Base-by-base conservation (phyloP, 1,284 basidiomycete genomes). In the Neolentinus lepideus region DNA sequence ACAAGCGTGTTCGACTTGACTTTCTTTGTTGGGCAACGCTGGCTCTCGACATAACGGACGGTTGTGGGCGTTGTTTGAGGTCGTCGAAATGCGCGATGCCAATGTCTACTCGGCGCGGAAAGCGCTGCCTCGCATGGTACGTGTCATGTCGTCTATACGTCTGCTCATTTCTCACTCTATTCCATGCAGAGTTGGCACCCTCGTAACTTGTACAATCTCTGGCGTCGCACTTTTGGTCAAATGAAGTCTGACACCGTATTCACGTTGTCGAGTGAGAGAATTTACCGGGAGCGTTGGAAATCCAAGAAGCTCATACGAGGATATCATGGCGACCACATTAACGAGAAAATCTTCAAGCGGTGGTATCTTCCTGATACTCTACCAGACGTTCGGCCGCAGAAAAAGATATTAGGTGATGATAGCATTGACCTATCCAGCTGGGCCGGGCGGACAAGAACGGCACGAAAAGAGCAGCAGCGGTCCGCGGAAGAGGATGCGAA, bases 241-340 rank as follows among this genome's bases (percentile, higher is more conserved):
- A 65, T 79, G 33, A 61, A 62, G 19, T 58, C 64, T n/a, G 74
- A 77, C 51, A 74, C 75, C n/a, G 59, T 59, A 35, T 95, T 92
- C 71, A 83, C 74, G 55, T 72, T 75, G 54, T 79, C 84, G 2
- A 70, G 71, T 57, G 69, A 77, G 56, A 88, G 90, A 0, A 80
- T 98, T 52, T 98, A 92, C 74, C 92, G 97, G 71, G 91, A 98
- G 67, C 88, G 95, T 38, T 98, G 94, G 92, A 78, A 77, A 24
- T 83, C 92, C 16, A 98, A 98, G 72, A 81, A 87, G n/a, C 83
- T 95, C 59, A 81, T 94, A 29, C 86, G 95, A 57, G 94, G 85
- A 2, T 99, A 99, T 76, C 96, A 99, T 69, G 95, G 95, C 38
- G 95, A 99, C 78, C 90, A 85, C 71, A 94, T 98, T 60, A 87